A percentile compares a stretch with the other conserved stretches of the same genome.
These are phyloP conservation scores for Epichloe scottii DNA, from an alignment of 2,329 filamentous ascomycete species.

Conservation along the genomic window DNA sequence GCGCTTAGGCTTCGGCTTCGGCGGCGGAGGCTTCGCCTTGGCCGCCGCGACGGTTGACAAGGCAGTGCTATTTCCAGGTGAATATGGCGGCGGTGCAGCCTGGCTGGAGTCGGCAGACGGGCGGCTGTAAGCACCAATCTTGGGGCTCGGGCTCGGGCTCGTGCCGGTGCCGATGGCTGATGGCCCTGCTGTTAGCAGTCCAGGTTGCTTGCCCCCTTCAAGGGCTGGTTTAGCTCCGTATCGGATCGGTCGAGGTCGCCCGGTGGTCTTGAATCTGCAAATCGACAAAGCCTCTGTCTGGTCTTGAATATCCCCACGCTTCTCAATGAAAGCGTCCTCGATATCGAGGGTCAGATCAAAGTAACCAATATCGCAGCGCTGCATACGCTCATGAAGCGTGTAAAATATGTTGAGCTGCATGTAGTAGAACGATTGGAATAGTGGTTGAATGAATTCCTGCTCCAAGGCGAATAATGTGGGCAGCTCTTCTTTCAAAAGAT, in stretches of 20 bases:
- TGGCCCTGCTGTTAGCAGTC: slow-evolving; percentile 37
- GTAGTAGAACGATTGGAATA: slow-evolving; percentile 99
- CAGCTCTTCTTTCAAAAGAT: slow-evolving; percentile 88
- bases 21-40: slow-evolving; percentile 58
- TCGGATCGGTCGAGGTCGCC: slow-evolving; percentile 48
- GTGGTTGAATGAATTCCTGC: slow-evolving; percentile 84
- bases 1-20: slow-evolving; percentile 65
- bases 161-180: slow-evolving; percentile 9
- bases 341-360: slow-evolving; percentile 87
- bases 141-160: slow-evolving; percentile 14
- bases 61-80: slow-evolving; percentile 28
- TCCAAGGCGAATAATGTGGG: slow-evolving; percentile 85
- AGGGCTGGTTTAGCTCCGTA: slow-evolving; percentile 44
- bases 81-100: slow-evolving; percentile 61
- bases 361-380: slow-evolving; percentile 92
- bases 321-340: slow-evolving; percentile 79
- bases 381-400: slow-evolving; percentile 96
- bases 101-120: slow-evolving; percentile 29
- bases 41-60: slow-evolving; percentile 38
- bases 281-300: slow-evolving; percentile 74
- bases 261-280: slow-evolving; percentile 82
- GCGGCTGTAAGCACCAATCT: slow-evolving; percentile 23
- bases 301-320: slow-evolving; percentile 80
- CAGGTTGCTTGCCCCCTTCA: slow-evolving; percentile 34
- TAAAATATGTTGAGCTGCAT: slow-evolving; percentile 99